These are phyloP conservation scores for Penicillium italicum DNA, from an alignment of 2,329 filamentous ascomycete species.

Conservation along the genomic window DNA sequence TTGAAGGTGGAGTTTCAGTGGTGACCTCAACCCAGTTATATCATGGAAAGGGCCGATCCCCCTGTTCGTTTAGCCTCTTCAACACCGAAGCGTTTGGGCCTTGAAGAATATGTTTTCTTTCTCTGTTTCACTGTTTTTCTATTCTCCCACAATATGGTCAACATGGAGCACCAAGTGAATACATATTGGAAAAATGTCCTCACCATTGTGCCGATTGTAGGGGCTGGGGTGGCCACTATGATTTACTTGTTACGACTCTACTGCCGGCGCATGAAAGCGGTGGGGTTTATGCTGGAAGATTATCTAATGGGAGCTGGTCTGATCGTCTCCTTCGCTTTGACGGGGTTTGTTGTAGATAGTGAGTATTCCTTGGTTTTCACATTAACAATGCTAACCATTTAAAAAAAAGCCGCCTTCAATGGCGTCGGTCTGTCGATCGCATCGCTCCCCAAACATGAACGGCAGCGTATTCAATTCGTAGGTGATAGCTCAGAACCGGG, in stretches of 20 bases:
- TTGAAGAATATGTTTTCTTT: too few relatives aligned
- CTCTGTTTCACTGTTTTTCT: neutral
- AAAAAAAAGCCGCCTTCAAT: slow-evolving; percentile 13
- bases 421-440: slow-evolving; percentile 5
- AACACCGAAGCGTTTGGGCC: too few relatives aligned
- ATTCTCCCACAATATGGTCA: neutral
- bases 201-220: slow-evolving; percentile 15
- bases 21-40: neutral
- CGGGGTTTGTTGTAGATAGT: slow-evolving; percentile 12
- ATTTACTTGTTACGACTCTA: slow-evolving; percentile 17
- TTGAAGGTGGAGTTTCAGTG: neutral
- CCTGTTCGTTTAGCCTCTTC: neutral
- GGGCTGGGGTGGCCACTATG: slow-evolving; percentile 13
- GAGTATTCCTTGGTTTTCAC: neutral
- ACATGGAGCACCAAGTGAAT: neutral
- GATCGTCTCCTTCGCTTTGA: slow-evolving; percentile 13
- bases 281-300: slow-evolving; percentile 13
- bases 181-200: slow-evolving; percentile 15
- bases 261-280: slow-evolving; percentile 4
- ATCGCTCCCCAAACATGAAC: neutral
- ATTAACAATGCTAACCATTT: too few relatives aligned
- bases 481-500: neutral
- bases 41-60: neutral
- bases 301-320: slow-evolving; percentile 16
- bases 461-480: neutral